Percentiles rank a stretch among this genome's conserved stretches.
These are phyloP conservation scores for Glycine soja DNA, from an alignment of 306 rosid species.

Conservation along the genomic window DNA sequence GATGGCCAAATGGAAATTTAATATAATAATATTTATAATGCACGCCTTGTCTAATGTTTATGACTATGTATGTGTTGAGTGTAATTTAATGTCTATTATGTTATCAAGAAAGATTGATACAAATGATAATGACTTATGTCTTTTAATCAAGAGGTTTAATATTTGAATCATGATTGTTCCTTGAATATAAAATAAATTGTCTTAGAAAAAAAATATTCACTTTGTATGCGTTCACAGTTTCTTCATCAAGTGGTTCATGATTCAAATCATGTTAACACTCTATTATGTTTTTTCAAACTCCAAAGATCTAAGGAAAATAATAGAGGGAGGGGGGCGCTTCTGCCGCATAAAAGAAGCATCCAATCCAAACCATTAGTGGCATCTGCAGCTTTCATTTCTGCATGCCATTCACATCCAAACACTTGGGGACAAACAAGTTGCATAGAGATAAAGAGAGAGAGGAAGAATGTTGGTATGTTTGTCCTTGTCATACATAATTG, in stretches of 20 bases:
- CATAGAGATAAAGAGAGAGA: slow-evolving; percentile 54
- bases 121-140: too few species aligned
- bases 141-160: too few species aligned
- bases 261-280: too few species aligned
- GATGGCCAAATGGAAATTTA: slow-evolving; percentile 37
- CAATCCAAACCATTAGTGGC: slow-evolving; percentile 52
- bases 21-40: slow-evolving; percentile 43
- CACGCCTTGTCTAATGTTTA: slow-evolving; percentile 51
- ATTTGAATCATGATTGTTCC: too few species aligned
- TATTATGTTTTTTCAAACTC: slow-evolving; percentile 15
- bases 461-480: slow-evolving; percentile 72
- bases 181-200: too few species aligned
- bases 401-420: slow-evolving; percentile 81
- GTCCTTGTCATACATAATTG: slow-evolving; percentile 73
- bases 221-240: too few species aligned
- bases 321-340: slow-evolving; percentile 35
- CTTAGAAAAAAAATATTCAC: too few species aligned
- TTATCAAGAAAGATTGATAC: too few species aligned
- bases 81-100: slow-evolving; percentile 3
- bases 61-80: not conserved
- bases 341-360: slow-evolving; percentile 66
- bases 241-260: too few species aligned
- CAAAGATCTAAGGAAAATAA: slow-evolving; percentile 51
- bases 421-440: slow-evolving; percentile 67
- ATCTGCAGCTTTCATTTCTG: slow-evolving; percentile 78